A percentile compares a stretch with the other conserved stretches of the same genome.
phyloP scores from a whole-genome alignment of 139 green algal genomes.

The Chlamydomonas applanata region DNA sequence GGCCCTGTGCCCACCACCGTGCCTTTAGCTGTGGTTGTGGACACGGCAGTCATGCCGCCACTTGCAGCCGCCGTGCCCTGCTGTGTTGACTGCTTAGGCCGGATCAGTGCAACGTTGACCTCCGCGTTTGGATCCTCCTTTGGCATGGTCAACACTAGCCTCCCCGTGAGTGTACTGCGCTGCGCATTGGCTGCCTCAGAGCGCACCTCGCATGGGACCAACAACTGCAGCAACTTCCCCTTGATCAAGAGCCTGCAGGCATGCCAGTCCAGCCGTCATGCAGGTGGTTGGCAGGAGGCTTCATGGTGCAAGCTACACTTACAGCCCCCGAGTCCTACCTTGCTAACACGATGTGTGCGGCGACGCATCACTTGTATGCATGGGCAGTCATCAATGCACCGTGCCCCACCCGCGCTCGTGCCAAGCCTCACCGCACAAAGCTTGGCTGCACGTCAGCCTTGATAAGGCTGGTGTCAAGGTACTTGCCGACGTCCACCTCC shows the following conservation, averaged over 20 bases:
- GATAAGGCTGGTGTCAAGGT: slow-evolving; percentile 80
- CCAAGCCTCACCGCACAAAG: slow-evolving; percentile 43
- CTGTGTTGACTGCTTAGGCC: neutral
- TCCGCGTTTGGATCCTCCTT: slow-evolving; percentile 41
- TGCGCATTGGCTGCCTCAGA: slow-evolving; percentile 45
- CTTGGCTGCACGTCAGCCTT: slow-evolving; percentile 79
- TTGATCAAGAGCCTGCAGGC: slow-evolving; percentile 73
- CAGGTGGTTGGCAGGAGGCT: no score
- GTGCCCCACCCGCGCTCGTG: no score
- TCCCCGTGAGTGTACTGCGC: slow-evolving; percentile 61
- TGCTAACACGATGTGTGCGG: no score
- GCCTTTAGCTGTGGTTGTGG: no score
- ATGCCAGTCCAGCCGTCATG: neutral
- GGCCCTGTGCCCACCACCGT: no score
- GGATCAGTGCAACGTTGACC: slow-evolving; percentile 1
- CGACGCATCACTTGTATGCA: no score
- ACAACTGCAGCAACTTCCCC: slow-evolving; percentile 80
- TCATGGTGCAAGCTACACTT: no score
- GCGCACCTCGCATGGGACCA: slow-evolving; percentile 73
- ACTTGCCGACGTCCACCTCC: slow-evolving; percentile 72
- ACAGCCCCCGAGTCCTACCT: no score
- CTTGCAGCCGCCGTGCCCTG: no score
- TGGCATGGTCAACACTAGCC: slow-evolving; percentile 78
- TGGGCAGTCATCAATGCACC: no score
- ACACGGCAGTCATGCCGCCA: no score